phyloP scores from a whole-genome alignment of 495 filamentous ascomycete species.

The Rhypophila decipiens region DNA sequence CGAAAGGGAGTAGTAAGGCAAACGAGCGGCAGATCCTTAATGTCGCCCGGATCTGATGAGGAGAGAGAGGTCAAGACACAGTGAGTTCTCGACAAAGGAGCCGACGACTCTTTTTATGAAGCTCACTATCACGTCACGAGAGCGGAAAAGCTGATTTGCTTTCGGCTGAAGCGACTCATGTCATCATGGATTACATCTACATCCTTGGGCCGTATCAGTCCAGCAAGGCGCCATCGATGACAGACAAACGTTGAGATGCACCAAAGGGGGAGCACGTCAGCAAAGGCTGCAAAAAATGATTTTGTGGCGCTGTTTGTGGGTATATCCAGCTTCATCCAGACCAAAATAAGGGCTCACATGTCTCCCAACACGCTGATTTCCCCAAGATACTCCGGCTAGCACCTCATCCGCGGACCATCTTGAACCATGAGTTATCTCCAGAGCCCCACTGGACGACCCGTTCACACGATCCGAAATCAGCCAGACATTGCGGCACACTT shows the following conservation, averaged over 20 bases:
- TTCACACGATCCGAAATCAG: too few species aligned
- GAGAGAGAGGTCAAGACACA: not conserved
- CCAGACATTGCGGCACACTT: too few species aligned
- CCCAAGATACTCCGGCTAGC: not conserved
- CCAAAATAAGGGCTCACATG: conserved; percentile 1
- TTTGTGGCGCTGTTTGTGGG: conserved; percentile 10
- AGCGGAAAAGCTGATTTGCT: too few species aligned
- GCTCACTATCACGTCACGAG: too few species aligned
- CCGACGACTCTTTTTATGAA: not conserved
- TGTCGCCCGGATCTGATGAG: conserved; percentile 1
- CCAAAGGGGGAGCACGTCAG: not conserved
- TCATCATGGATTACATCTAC: too few species aligned
- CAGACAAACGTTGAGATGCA: not conserved
- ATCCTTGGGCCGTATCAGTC: not conserved
- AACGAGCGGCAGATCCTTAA: not conserved
- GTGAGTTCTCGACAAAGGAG: not conserved
- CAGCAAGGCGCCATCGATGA: not conserved
- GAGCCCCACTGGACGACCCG: too few species aligned
- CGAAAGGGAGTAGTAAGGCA: not conserved
- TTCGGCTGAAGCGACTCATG: too few species aligned
- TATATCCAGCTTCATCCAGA: conserved; percentile 12
- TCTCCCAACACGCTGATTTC: not conserved
- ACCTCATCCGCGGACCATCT: not conserved
- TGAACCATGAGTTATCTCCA: too few species aligned
- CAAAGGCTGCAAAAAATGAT: conserved; percentile 6